Percentiles rank a stretch among this genome's conserved stretches.
Conservation (phyloP, 306 rosid species). For the Acmispon strigosus region DNA sequence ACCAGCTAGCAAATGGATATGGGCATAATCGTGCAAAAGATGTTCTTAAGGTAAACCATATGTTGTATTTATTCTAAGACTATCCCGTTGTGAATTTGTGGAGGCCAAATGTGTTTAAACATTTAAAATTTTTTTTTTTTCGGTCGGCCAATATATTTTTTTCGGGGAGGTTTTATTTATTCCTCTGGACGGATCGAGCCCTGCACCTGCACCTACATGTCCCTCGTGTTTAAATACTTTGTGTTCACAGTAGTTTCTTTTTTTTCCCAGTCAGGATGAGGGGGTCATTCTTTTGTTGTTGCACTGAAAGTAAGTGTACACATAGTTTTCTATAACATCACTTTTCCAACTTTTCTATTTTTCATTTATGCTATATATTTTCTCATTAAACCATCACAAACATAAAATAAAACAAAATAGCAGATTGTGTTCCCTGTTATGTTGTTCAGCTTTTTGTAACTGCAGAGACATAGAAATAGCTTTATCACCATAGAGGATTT, state of each 20-base stretch:
- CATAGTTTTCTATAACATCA: not conserved
- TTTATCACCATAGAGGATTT: slow-evolving; percentile 70
- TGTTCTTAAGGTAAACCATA: slow-evolving; percentile 57
- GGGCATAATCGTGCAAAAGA: slow-evolving; percentile 51
- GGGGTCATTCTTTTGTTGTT: not conserved
- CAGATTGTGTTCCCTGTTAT: slow-evolving; percentile 15
- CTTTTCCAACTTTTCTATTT: not conserved
- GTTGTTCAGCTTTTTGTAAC: slow-evolving; percentile 22
- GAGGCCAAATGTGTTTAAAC: not conserved
- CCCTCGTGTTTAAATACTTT: not conserved
- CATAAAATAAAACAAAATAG: not conserved
- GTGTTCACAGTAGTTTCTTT: not conserved
- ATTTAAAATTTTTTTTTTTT: no score
- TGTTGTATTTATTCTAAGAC: not conserved
- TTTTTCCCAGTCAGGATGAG: no score
- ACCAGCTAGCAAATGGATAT: slow-evolving; percentile 87
- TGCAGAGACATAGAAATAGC: slow-evolving; percentile 89
- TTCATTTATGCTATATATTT: not conserved
- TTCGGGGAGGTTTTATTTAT: no score
- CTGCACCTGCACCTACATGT: no score
- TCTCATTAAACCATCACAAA: not conserved
- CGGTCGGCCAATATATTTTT: no score
- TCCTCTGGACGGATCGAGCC: no score
- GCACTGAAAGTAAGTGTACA: not conserved
- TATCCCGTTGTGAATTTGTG: not conserved